A percentile compares a stretch with the other conserved stretches of the same genome.
Evolutionary conservation across 1,284 basidiomycete genomes (phyloP).

Genomic region (Ceratobasidium sp.): DNA sequence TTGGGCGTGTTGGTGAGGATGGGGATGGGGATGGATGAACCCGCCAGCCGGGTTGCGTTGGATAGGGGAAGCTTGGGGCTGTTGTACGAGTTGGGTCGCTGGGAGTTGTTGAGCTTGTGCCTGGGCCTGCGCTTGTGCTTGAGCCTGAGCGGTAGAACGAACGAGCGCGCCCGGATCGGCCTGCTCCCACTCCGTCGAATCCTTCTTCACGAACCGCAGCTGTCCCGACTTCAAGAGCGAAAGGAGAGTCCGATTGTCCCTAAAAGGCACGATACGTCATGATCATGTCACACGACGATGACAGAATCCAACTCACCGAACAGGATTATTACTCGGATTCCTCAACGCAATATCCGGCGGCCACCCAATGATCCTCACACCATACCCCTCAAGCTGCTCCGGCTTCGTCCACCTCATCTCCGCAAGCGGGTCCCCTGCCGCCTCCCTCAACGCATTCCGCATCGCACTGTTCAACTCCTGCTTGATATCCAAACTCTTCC

Average conservation of each 20-base stretch:
- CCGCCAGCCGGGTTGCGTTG: slow-evolving; percentile 2
- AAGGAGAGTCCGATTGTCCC: slow-evolving; percentile 37
- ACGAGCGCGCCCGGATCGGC: slow-evolving; percentile 25
- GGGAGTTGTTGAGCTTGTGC: slow-evolving; percentile 1
- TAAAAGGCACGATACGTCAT: neutral
- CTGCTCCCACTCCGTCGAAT: slow-evolving; percentile 29
- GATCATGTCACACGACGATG: neutral
- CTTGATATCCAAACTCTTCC: slow-evolving; percentile 45
- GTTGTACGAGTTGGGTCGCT: slow-evolving; percentile 26
- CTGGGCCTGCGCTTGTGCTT: slow-evolving; percentile 22
- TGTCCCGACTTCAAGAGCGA: slow-evolving; percentile 31
- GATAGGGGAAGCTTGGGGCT: slow-evolving; percentile 6
- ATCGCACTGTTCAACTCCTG: slow-evolving; percentile 42
- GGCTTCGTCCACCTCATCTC: slow-evolving; percentile 48
- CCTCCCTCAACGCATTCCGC: slow-evolving; percentile 43
- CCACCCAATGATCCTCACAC: slow-evolving; percentile 46
- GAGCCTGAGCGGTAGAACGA: slow-evolving; percentile 38
- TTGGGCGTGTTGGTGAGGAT: slow-evolving; percentile 15
- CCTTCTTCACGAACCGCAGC: slow-evolving; percentile 42
- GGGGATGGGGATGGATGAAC: slow-evolving; percentile 26
- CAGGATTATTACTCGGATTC: slow-evolving; percentile 44
- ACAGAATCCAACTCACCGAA: slow-evolving; percentile 14
- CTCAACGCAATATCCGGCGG: slow-evolving; percentile 44
- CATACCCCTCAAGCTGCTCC: slow-evolving; percentile 46
- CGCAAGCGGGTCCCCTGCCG: slow-evolving; percentile 44